Conservation (phyloP, 2,329 filamentous ascomycete genomes). For the Ophiostoma sp. region DNA sequence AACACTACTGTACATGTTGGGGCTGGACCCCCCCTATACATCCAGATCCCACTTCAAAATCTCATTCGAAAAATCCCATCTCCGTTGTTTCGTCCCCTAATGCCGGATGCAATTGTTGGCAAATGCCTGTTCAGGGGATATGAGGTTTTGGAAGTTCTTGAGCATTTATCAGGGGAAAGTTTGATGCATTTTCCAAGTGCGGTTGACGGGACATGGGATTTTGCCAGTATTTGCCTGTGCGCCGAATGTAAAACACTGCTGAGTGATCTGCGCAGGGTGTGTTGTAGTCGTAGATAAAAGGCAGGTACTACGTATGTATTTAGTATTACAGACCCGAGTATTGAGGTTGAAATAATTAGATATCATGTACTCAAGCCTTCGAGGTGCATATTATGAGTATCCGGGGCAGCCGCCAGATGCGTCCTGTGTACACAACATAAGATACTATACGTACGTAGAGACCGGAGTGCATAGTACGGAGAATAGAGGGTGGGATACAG, state of each 20-base stretch:
- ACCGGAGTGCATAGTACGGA: too few species aligned
- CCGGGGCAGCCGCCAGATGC: background rate
- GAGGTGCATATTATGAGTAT: background rate
- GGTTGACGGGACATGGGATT: slow-evolving; percentile 2
- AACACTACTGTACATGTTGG: background rate
- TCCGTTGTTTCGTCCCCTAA: background rate
- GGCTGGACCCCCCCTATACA: background rate
- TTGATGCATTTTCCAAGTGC: background rate
- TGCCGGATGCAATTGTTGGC: slow-evolving; percentile 4
- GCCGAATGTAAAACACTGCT: background rate
- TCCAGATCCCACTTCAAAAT: background rate
- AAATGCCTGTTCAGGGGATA: background rate
- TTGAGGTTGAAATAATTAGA: too few species aligned
- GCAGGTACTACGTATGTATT: too few species aligned
- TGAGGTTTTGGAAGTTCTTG: background rate
- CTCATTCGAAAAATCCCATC: background rate
- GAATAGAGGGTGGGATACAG: background rate
- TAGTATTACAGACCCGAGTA: too few species aligned
- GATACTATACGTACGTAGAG: too few species aligned
- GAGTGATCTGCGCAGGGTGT: background rate
- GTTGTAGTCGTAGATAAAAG: background rate
- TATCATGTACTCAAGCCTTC: too few species aligned
- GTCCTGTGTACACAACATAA: background rate
- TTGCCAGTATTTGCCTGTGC: background rate
- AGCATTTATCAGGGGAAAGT: background rate